phyloP scores from a whole-genome alignment of 164 flowering plant species.

The Aristolochia californica region DNA sequence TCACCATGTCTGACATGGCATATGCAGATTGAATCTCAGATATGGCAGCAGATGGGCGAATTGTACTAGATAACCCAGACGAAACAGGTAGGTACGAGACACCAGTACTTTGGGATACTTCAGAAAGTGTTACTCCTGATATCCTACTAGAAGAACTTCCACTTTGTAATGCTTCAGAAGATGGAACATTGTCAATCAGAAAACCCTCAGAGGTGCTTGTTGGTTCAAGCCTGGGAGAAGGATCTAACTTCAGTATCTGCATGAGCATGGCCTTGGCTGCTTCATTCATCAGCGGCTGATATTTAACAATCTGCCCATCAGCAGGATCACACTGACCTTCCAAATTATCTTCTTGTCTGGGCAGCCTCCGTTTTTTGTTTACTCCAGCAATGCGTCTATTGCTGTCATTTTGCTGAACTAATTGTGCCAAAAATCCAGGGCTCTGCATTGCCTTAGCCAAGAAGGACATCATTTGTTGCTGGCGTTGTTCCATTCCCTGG shows the following conservation, averaged over 20 bases:
- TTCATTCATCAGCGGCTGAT: constrained; percentile 65
- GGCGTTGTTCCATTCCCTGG: constrained; percentile 96
- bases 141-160: constrained; percentile 29
- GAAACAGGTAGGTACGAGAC: constrained; percentile 17
- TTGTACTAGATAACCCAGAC: constrained; percentile 19
- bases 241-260: constrained; percentile 46
- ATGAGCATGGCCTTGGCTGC: constrained; percentile 70
- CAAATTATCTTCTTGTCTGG: constrained; percentile 44
- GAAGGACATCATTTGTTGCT: constrained; percentile 98
- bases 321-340: constrained; percentile 25
- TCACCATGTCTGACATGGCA: constrained; percentile 19
- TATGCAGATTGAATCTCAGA: constrained; percentile 34
- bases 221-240: constrained; percentile 39
- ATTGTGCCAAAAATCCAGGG: constrained; percentile 82
- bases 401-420: constrained; percentile 78
- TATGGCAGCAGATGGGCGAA: constrained; percentile 19
- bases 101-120: constrained; percentile 38
- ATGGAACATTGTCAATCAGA: constrained; percentile 30
- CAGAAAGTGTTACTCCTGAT: constrained; percentile 55
- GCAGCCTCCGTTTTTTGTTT: constrained; percentile 73
- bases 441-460: constrained; percentile 90
- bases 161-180: constrained; percentile 27
- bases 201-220: constrained; percentile 26
- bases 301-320: constrained; percentile 80
- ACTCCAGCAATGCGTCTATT: constrained; percentile 51